Conservation (phyloP, 2,329 filamentous ascomycete species). For the Paecilomyces variotii region DNA sequence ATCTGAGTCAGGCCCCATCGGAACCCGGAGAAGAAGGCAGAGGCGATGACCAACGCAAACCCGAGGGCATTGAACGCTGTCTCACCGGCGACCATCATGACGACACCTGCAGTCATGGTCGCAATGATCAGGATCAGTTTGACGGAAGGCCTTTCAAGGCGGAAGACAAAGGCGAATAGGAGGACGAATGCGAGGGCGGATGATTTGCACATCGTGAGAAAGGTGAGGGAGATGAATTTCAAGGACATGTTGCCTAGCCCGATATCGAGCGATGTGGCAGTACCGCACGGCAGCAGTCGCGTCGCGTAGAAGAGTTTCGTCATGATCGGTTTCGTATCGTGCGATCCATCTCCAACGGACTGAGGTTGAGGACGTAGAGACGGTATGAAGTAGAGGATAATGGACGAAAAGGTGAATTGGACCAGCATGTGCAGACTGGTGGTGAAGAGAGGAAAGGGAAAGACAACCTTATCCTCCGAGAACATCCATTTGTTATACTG, state of each 20-base stretch:
- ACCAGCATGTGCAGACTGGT: slow-evolving; percentile 94
- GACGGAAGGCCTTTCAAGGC: slow-evolving; percentile 78
- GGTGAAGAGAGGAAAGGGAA: slow-evolving; percentile 90
- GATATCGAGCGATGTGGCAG: slow-evolving; percentile 90
- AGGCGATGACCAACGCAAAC: slow-evolving; percentile 85
- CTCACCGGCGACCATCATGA: slow-evolving; percentile 98
- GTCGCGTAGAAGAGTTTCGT: slow-evolving; percentile 86
- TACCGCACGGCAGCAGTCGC: slow-evolving; percentile 82
- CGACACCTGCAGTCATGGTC: slow-evolving; percentile 83
- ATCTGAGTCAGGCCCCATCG: slow-evolving; percentile 99
- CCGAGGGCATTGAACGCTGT: slow-evolving; percentile 79
- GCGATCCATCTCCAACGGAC: slow-evolving; percentile 36
- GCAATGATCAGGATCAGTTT: slow-evolving; percentile 79
- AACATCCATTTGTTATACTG: slow-evolving; percentile 99
- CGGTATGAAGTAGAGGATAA: slow-evolving; percentile 76
- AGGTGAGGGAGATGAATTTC: slow-evolving; percentile 92
- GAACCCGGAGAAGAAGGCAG: slow-evolving; percentile 92
- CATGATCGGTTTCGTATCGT: slow-evolving; percentile 59
- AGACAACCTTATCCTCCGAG: slow-evolving; percentile 72
- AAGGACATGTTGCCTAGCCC: slow-evolving; percentile 92
- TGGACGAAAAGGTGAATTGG: slow-evolving; percentile 71
- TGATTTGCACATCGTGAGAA: slow-evolving; percentile 99
- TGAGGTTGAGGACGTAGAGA: slow-evolving; percentile 61
- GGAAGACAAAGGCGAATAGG: slow-evolving; percentile 88
- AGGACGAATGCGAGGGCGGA: slow-evolving; percentile 92